These are phyloP conservation scores for Penicillium longicatenatum DNA, from an alignment of 495 filamentous ascomycete genomes.

Conservation along the genomic window DNA sequence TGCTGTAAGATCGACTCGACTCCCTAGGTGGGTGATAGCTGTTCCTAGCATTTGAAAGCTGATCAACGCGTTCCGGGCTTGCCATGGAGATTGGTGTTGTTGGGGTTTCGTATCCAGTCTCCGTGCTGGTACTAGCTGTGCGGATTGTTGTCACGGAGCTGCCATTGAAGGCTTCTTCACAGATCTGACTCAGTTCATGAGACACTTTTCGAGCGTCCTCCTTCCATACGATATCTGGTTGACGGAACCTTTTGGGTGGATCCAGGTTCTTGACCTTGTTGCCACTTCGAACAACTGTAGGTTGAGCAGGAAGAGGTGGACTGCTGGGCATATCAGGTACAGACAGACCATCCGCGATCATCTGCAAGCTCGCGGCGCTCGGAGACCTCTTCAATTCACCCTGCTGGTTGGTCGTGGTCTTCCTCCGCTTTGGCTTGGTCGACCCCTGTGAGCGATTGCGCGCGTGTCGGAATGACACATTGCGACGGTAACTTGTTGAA, in stretches of 20 bases:
- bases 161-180: slow-evolving; percentile 81
- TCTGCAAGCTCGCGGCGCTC: slow-evolving; percentile 34
- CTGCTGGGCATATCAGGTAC: slow-evolving; percentile 32
- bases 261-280: slow-evolving; percentile 28
- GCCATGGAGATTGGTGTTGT: slow-evolving; percentile 50
- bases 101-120: slow-evolving; percentile 52
- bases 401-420: slow-evolving; percentile 15
- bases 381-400: slow-evolving; percentile 25
- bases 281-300: slow-evolving; percentile 38
- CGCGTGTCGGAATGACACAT: slow-evolving; percentile 76
- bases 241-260: slow-evolving; percentile 43
- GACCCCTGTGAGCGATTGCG: slow-evolving; percentile 48
- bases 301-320: slow-evolving; percentile 43
- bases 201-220: slow-evolving; percentile 68
- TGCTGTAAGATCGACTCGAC: slow-evolving; percentile 41
- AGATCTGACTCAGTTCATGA: slow-evolving; percentile 65
- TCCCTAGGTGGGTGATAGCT: slow-evolving; percentile 11
- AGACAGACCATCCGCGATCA: slow-evolving; percentile 21
- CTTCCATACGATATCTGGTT: slow-evolving; percentile 53
- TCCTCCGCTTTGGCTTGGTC: slow-evolving; percentile 27
- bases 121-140: slow-evolving; percentile 47
- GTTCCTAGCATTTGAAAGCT: slow-evolving; percentile 18
- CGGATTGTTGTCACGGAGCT: slow-evolving; percentile 57
- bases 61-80: slow-evolving; percentile 19
- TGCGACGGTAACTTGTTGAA: slow-evolving; percentile 68